Base-by-base conservation (phyloP, 352 stramenopile species). In the Pythium biforme region DNA sequence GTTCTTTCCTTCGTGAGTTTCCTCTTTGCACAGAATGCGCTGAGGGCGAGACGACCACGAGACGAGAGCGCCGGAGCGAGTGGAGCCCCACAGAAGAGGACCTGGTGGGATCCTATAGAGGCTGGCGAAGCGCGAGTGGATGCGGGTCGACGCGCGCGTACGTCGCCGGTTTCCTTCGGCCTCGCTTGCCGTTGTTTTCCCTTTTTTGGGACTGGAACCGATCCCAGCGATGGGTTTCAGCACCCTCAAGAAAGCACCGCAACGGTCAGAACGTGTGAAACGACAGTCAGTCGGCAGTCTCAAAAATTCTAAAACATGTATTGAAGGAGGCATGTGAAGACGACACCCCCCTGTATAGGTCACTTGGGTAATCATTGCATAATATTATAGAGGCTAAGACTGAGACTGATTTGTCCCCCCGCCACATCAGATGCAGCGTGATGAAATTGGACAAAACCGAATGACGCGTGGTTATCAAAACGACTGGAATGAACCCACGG, bases 331-430 rank as follows among this genome's bases (percentile, higher is more conserved):
- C 26, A 20, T 31, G 12, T 25, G 2, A 19, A 33, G 0, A 46
- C n/a, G n/a, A n/a, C n/a, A n/a, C n/a, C n/a, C n/a, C n/a, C n/a
- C n/a, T n/a, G n/a, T n/a, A n/a, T n/a, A 31, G 26, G 22, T 48
- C 10, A 11, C 19, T 33, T 34, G n/a, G 11, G 26, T n/a, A 8
- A 7, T 43, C 27, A 1, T 1, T 3, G 17, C 1, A 63, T 64
- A 14, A 19, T 23, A 33, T 48, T 22, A 37, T 51, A 34, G 5
- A 61, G 62, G 62, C 34, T 19, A 39, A 6, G 9, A 10, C 14
- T 53, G 50, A 56, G 41, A 70, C 63, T 70, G 63, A 70, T 70
- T 70, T 70, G 56, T 45, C 41, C 55, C 3, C 17, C 1, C 6
- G 5, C 10, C 9, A 37, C 49, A 33, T 43, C 57, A 45, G 14